Evolutionary conservation across 2,329 filamentous ascomycete genomes (phyloP).

Genomic region (Mariannaea sp.): DNA sequence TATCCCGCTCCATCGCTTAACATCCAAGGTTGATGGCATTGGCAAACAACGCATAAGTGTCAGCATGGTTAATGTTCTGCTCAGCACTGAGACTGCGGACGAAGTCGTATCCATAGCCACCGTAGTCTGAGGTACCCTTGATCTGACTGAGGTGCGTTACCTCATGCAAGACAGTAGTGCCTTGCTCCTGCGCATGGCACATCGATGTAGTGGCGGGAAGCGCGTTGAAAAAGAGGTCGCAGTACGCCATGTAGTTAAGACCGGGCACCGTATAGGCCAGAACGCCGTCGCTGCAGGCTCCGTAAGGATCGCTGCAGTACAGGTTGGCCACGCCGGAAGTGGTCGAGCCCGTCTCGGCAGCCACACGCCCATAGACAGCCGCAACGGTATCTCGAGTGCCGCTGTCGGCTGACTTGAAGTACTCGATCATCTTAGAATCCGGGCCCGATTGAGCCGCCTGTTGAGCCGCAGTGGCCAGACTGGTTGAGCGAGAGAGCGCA

Average conservation of each 20-base stretch:
- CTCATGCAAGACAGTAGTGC: slow-evolving; percentile 69
- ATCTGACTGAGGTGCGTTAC: slow-evolving; percentile 63
- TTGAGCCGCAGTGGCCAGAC: slow-evolving; percentile 58
- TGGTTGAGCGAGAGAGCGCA: slow-evolving; percentile 59
- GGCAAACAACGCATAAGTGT: slow-evolving; percentile 47
- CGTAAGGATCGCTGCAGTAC: slow-evolving; percentile 63
- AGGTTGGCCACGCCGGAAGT: slow-evolving; percentile 54
- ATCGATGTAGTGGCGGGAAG: slow-evolving; percentile 53
- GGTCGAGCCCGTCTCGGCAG: slow-evolving; percentile 58
- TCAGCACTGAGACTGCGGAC: slow-evolving; percentile 52
- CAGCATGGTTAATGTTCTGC: slow-evolving; percentile 66
- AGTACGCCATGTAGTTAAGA: slow-evolving; percentile 63
- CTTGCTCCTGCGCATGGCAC: slow-evolving; percentile 70
- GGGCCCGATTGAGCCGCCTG: slow-evolving; percentile 54
- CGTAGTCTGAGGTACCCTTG: slow-evolving; percentile 63
- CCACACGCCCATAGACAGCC: slow-evolving; percentile 55
- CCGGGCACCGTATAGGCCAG: slow-evolving; percentile 66
- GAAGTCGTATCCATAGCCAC: slow-evolving; percentile 60
- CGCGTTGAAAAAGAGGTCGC: slow-evolving; percentile 61
- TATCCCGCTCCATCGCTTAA: slow-evolving; percentile 29
- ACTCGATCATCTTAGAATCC: slow-evolving; percentile 58
- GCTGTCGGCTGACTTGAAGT: slow-evolving; percentile 64
- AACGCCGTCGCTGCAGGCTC: slow-evolving; percentile 54
- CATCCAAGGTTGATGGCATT: slow-evolving; percentile 42
- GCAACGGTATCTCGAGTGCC: slow-evolving; percentile 55